Evolutionary conservation across 768 basidiomycete species (phyloP).

Genomic region (Trametes villosa): DNA sequence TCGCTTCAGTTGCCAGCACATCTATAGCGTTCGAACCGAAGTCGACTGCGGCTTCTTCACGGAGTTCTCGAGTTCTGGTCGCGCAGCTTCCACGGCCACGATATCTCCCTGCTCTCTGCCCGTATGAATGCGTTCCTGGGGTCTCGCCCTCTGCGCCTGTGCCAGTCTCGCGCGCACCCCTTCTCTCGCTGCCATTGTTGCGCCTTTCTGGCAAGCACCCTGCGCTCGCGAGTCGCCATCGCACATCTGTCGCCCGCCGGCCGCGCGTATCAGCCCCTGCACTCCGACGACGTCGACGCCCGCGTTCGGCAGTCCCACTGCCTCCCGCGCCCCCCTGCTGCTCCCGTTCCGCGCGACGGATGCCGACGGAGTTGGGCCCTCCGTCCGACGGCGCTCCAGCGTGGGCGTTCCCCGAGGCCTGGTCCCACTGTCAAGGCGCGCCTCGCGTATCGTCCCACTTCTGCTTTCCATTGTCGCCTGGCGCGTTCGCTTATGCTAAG

Average conservation of each 20-base stretch:
- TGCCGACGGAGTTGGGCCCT: too few relatives aligned
- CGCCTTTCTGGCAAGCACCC: neutral
- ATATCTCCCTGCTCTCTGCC: neutral
- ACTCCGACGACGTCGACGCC: neutral
- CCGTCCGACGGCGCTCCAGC: too few relatives aligned
- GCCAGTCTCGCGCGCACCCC: neutral
- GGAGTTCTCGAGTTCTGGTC: neutral
- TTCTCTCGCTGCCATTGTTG: neutral
- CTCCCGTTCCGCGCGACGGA: neutral
- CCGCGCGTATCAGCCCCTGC: neutral
- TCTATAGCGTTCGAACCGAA: neutral
- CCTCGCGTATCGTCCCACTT: too few relatives aligned
- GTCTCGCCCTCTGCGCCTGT: neutral
- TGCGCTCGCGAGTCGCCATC: neutral
- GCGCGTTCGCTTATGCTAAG: too few relatives aligned
- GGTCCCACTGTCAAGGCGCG: too few relatives aligned
- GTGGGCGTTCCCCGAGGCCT: too few relatives aligned
- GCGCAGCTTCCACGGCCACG: conserved; percentile 2
- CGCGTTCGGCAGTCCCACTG: neutral
- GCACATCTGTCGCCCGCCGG: neutral
- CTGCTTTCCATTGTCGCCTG: too few relatives aligned
- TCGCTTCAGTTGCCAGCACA: neutral
- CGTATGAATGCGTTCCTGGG: conserved; percentile 13
- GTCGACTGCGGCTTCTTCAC: neutral
- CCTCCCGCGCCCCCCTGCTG: neutral